Evolutionary conservation across 176 grass and related monocot species (phyloP).

Genomic region (Aegilops sharonensis): DNA sequence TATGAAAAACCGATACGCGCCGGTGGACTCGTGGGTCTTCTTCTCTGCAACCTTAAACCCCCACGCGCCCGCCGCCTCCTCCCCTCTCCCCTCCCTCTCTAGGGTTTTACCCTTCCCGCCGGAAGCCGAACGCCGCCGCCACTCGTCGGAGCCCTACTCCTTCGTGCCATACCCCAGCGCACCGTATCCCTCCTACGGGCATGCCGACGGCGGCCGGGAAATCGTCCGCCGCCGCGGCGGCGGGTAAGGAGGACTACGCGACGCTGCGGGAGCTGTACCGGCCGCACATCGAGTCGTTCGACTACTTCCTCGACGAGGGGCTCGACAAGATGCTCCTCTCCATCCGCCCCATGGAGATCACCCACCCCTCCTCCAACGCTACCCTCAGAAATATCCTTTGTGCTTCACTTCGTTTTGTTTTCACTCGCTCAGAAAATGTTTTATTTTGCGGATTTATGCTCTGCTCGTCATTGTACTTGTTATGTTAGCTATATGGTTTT

Average conservation of each 20-base stretch:
- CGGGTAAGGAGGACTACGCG: slow-evolving; percentile 38
- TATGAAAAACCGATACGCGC: background rate
- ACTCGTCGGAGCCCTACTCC: background rate
- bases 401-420: background rate
- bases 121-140: slow-evolving; percentile 7
- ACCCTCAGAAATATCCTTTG: slow-evolving; percentile 90
- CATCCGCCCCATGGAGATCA: slow-evolving; percentile 60
- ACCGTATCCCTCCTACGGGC: background rate
- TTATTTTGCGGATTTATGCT: background rate
- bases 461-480: background rate
- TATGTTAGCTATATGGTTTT: background rate
- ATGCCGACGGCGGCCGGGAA: slow-evolving; percentile 21
- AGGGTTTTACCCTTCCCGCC: slow-evolving; percentile 29
- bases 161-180: background rate
- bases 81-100: slow-evolving; percentile 9
- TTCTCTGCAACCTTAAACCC: background rate
- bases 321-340: slow-evolving; percentile 57
- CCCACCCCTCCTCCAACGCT: slow-evolving; percentile 35
- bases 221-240: background rate
- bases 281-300: slow-evolving; percentile 82
- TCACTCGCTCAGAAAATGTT: background rate
- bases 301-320: slow-evolving; percentile 78
- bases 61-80: background rate
- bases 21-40: too few relatives aligned
- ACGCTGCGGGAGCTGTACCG: slow-evolving; percentile 60